Conservation (phyloP, 345 rosid genomes). For the Psidium friedrichsthalianum region DNA sequence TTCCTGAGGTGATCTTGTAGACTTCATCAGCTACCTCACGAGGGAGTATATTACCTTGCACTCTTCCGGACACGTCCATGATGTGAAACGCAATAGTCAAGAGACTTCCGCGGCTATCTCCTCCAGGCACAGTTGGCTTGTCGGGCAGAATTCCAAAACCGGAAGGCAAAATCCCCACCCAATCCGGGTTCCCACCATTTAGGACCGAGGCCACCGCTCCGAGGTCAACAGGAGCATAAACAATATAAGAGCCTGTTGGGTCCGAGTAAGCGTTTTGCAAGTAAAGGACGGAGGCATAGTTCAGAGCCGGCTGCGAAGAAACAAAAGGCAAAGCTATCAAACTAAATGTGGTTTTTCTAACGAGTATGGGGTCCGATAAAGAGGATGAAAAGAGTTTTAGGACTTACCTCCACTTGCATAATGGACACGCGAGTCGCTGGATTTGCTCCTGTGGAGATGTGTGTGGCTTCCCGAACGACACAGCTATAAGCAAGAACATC, state of each 20-base stretch:
- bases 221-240: conserved; percentile 28
- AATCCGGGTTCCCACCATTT: conserved; percentile 17
- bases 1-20: neutral
- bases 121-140: neutral
- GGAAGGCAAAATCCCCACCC: conserved; percentile 15
- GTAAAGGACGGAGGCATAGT: conserved; percentile 6
- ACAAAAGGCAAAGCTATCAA: neutral
- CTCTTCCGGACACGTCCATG: neutral
- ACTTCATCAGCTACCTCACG: neutral
- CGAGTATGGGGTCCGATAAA: neutral
- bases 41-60: neutral
- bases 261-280: conserved; percentile 28
- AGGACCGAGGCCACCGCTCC: conserved; percentile 6
- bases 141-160: conserved; percentile 38
- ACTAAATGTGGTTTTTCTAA: neutral
- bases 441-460: neutral
- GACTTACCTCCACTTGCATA: neutral
- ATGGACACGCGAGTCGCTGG: neutral
- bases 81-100: conserved; percentile 19
- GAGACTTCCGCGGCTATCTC: conserved; percentile 10
- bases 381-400: neutral
- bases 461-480: neutral
- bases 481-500: neutral
- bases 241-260: conserved; percentile 14
- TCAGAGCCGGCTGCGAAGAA: conserved; percentile 4